phyloP scores from a whole-genome alignment of 2,329 filamentous ascomycete species.

The Xylariaceae sp. region DNA sequence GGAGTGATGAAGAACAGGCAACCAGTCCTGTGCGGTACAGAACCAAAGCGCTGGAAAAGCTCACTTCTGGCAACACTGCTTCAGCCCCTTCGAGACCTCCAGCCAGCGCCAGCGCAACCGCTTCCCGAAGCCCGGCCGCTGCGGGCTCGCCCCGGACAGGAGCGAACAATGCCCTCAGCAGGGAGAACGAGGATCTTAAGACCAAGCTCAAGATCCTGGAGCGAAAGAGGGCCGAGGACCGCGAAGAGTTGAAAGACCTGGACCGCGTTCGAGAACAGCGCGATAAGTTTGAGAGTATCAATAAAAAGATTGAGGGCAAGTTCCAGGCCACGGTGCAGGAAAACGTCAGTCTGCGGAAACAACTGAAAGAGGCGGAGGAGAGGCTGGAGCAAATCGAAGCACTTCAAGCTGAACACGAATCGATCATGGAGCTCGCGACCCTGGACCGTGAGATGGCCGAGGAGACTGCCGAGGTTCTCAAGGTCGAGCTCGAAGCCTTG shows the following conservation, averaged over 20 bases:
- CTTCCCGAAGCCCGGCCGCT: slow-evolving; percentile 22
- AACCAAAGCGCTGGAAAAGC: slow-evolving; percentile 47
- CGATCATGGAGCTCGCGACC: slow-evolving; percentile 76
- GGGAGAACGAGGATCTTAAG: slow-evolving; percentile 82
- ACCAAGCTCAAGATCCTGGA: slow-evolving; percentile 83
- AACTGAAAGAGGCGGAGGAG: slow-evolving; percentile 69
- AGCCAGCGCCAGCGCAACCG: slow-evolving; percentile 21
- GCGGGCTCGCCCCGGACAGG: slow-evolving; percentile 35
- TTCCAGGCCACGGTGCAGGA: slow-evolving; percentile 82
- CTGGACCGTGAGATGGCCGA: slow-evolving; percentile 96
- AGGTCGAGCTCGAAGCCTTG: slow-evolving; percentile 71
- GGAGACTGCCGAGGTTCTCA: slow-evolving; percentile 78
- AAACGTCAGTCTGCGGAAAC: slow-evolving; percentile 66
- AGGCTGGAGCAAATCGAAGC: slow-evolving; percentile 65
- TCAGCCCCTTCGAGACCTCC: slow-evolving; percentile 31
- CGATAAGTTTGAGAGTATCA: slow-evolving; percentile 75
- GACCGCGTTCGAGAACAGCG: slow-evolving; percentile 71
- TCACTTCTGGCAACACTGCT: slow-evolving; percentile 35
- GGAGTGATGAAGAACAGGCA: slow-evolving; percentile 47
- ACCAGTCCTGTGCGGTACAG: slow-evolving; percentile 47
- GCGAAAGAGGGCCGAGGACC: slow-evolving; percentile 77
- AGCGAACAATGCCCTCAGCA: slow-evolving; percentile 44
- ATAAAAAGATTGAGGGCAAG: slow-evolving; percentile 86
- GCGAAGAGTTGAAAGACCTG: slow-evolving; percentile 74
- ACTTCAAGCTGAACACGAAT: slow-evolving; percentile 78